phyloP scores from a whole-genome alignment of 257 asterid species.

The Nicotiana knightiana region DNA sequence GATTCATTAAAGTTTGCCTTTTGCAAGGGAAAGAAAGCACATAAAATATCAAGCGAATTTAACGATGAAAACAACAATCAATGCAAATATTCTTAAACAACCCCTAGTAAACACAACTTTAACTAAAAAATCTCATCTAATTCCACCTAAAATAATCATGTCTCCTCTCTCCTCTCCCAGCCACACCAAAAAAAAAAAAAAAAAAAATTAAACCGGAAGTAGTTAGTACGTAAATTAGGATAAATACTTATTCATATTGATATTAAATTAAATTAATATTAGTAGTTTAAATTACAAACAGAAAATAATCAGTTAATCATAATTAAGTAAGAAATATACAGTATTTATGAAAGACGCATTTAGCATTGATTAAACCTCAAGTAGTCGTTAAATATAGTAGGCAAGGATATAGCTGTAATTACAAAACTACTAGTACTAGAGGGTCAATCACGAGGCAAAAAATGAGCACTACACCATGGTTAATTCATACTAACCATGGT shows the following conservation, averaged over 20 bases:
- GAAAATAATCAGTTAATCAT: neutral
- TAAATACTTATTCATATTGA: no score
- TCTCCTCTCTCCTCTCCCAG: neutral
- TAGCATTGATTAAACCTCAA: neutral
- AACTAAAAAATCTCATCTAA: neutral
- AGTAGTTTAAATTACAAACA: no score
- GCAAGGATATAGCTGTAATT: slow-evolving; percentile 24
- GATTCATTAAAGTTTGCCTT: neutral
- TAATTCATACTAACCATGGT: slow-evolving; percentile 20
- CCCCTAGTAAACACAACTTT: neutral
- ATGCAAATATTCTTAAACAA: neutral
- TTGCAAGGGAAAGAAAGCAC: no score
- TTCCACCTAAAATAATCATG: neutral
- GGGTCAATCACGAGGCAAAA: neutral
- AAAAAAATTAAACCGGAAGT: neutral
- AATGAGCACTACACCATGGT: slow-evolving; percentile 26
- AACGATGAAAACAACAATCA: neutral
- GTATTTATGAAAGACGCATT: no score
- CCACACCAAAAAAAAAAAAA: neutral
- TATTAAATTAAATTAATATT: no score
- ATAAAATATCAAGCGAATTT: no score
- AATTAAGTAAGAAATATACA: no score
- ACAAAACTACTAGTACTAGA: neutral
- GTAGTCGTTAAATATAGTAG: neutral
- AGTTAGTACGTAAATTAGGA: neutral